Evolutionary conservation across 148 eudicot genomes (phyloP), one percentile per base, ranked within the genome.

Genomic region (Heliamphora exappendiculata): DNA sequence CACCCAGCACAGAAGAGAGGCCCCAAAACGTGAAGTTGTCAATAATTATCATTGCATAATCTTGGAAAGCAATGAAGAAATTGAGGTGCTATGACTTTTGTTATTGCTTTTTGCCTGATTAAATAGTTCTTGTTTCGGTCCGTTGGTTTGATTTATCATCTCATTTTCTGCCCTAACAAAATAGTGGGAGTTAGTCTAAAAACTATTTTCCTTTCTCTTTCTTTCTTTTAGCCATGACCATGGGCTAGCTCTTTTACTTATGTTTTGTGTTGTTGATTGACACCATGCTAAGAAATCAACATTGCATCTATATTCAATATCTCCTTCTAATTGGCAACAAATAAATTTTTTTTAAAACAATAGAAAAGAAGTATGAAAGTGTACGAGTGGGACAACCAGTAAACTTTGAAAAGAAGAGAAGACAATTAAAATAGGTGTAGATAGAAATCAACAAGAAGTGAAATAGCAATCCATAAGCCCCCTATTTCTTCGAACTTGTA

Each of bases 21-120:
- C 65, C 55, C 5, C 74, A 55, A 68, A 54, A 68, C 44, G 7
- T 41, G 1, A 24, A 53, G 67, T 7, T 67, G 9, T 12, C 37
- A 53, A 11, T 68, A 26, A n/a, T 67, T 57, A 47, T 53, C 49
- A 11, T 68, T 55, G 47, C 42, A 54, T 42, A 55, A 68, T 54
- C 55, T 68, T 68, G 33, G 79, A 77, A 41, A 47, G 11, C 36
- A 28, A 28, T 69, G 79, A 42, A 45, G 33, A 28, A 55, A 42
- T 67, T 67, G 57, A 77, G 75, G 75, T 72, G 13, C n/a, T 24
- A 33, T 71, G 63, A 20, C 33, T 66, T 37, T 19, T 66, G 47
- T 49, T 66, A 66, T 1, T 66, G 49, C 14, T 66, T 20, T 39
- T 66, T 66, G 36, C 0, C 22, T 5, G 9, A 14, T 34, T 37